Conservation (phyloP, 768 basidiomycete genomes). For the Pulveroboletus frians region DNA sequence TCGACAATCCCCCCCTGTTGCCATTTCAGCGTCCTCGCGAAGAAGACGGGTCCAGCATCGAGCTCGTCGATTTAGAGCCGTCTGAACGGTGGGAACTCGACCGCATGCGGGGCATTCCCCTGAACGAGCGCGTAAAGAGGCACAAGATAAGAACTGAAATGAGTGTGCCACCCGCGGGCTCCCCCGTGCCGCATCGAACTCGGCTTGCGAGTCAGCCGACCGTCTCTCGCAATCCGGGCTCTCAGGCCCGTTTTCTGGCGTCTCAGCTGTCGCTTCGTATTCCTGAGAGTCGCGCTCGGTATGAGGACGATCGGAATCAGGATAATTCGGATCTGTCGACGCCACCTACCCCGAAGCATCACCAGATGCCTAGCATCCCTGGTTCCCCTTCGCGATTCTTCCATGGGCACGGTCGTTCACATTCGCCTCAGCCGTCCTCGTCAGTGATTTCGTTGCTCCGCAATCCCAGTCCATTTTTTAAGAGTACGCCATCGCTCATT, state of each 20-base stretch:
- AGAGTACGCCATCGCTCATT: slow-evolving; percentile 30
- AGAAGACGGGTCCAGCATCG: slow-evolving; percentile 47
- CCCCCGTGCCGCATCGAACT: slow-evolving; percentile 26
- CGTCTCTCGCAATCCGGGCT: slow-evolving; percentile 21
- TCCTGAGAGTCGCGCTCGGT: slow-evolving; percentile 29
- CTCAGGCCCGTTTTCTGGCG: slow-evolving; percentile 31
- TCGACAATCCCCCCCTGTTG: slow-evolving; percentile 16
- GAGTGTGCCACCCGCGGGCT: slow-evolving; percentile 9
- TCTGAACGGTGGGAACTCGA: slow-evolving; percentile 42
- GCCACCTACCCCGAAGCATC: slow-evolving; percentile 31
- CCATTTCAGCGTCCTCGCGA: slow-evolving; percentile 26
- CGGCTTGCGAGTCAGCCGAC: slow-evolving; percentile 28
- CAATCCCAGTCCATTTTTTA: slow-evolving; percentile 33
- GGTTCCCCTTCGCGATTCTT: slow-evolving; percentile 31
- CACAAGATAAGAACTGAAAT: slow-evolving; percentile 32
- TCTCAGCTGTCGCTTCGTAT: slow-evolving; percentile 32
- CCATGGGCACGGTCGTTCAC: slow-evolving; percentile 25
- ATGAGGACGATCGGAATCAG: slow-evolving; percentile 29
- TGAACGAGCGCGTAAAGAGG: slow-evolving; percentile 38
- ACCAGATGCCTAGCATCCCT: slow-evolving; percentile 27
- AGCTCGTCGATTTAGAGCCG: slow-evolving; percentile 47
- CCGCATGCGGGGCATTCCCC: slow-evolving; percentile 37
- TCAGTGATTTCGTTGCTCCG: slow-evolving; percentile 32
- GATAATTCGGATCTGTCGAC: slow-evolving; percentile 31
- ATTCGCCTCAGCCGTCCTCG: slow-evolving; percentile 32